These are phyloP conservation scores for Fusarium robinianum DNA, from an alignment of 2,329 filamentous ascomycete species.

Conservation along the genomic window DNA sequence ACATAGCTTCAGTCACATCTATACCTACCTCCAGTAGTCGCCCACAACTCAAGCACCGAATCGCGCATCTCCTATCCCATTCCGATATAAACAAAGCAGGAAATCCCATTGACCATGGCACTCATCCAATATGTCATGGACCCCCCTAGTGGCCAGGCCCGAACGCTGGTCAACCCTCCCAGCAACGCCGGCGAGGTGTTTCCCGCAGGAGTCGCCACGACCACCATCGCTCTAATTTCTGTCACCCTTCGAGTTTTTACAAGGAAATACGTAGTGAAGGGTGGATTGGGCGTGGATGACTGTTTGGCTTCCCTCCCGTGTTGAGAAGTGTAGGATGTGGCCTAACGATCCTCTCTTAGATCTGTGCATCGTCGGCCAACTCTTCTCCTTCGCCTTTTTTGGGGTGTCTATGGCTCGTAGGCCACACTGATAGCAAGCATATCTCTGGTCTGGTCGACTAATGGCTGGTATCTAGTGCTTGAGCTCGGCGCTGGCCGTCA, in stretches of 20 bases:
- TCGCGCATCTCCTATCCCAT: background rate
- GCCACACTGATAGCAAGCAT: fast-evolving
- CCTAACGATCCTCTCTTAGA: slow-evolving; percentile 23
- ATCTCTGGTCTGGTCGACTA: background rate
- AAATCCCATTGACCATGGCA: slow-evolving; percentile 25
- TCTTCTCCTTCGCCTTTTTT: slow-evolving; percentile 33
- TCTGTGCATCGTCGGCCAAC: slow-evolving; percentile 31
- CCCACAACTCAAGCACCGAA: slow-evolving; percentile 10
- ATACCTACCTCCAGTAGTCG: slow-evolving; percentile 14
- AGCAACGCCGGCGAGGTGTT: slow-evolving; percentile 31
- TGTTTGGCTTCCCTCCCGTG: slow-evolving; percentile 23
- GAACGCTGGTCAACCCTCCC: slow-evolving; percentile 27
- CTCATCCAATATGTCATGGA: slow-evolving; percentile 65
- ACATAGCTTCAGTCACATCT: slow-evolving; percentile 7
- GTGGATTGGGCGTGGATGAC: slow-evolving; percentile 36
- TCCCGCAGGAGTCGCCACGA: slow-evolving; percentile 30
- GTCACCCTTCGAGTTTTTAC: slow-evolving; percentile 37
- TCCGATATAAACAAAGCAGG: background rate
- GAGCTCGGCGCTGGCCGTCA: slow-evolving; percentile 35
- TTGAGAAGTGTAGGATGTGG: background rate
- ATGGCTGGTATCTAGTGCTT: slow-evolving; percentile 24
- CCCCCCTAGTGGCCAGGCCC: slow-evolving; percentile 32
- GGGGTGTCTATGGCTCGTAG: slow-evolving; percentile 33
- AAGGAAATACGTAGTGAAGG: slow-evolving; percentile 36
- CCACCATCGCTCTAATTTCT: slow-evolving; percentile 27